Evolutionary conservation across 140 eudicot genomes (phyloP).

Genomic region (Cichorium intybus): DNA sequence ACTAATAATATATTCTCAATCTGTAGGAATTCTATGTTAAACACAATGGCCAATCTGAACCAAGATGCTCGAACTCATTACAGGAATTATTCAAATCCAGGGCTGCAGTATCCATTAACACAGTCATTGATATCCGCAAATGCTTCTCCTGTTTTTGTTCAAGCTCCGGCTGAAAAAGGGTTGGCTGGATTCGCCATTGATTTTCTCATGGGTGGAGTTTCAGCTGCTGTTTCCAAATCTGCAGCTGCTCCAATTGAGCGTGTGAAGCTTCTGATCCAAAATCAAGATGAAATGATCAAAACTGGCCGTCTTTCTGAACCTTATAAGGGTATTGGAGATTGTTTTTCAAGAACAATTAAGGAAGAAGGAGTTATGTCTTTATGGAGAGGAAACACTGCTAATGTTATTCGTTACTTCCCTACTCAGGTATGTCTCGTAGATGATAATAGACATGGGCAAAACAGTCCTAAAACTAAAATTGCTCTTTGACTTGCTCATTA

Average conservation of each 20-base stretch:
- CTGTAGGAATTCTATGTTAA: slow-evolving; percentile 1
- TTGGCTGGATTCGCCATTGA: slow-evolving; percentile 42
- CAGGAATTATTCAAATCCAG: slow-evolving; percentile 30
- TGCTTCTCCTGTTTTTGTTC: slow-evolving; percentile 35
- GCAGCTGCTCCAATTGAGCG: slow-evolving; percentile 69
- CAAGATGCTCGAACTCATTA: slow-evolving; percentile 28
- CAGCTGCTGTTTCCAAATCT: slow-evolving; percentile 57
- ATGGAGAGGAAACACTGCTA: slow-evolving; percentile 58
- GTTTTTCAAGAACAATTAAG: slow-evolving; percentile 45
- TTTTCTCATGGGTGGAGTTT: slow-evolving; percentile 66
- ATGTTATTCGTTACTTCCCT: slow-evolving; percentile 64
- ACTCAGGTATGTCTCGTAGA: too few species aligned
- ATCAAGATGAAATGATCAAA: slow-evolving; percentile 64
- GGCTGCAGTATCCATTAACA: slow-evolving; percentile 27
- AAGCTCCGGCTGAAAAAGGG: slow-evolving; percentile 54
- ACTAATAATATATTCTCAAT: neutral
- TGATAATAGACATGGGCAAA: too few species aligned
- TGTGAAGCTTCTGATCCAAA: slow-evolving; percentile 56
- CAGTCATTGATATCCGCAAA: slow-evolving; percentile 30
- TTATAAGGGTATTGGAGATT: slow-evolving; percentile 60
- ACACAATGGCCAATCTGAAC: slow-evolving; percentile 35
- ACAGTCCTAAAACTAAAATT: too few species aligned
- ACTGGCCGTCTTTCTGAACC: slow-evolving; percentile 59
- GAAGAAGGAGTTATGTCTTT: slow-evolving; percentile 49
- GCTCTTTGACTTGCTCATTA: too few species aligned